Evolutionary conservation across 495 filamentous ascomycete genomes (phyloP).

Genomic region (Annulohypoxylon nitens): DNA sequence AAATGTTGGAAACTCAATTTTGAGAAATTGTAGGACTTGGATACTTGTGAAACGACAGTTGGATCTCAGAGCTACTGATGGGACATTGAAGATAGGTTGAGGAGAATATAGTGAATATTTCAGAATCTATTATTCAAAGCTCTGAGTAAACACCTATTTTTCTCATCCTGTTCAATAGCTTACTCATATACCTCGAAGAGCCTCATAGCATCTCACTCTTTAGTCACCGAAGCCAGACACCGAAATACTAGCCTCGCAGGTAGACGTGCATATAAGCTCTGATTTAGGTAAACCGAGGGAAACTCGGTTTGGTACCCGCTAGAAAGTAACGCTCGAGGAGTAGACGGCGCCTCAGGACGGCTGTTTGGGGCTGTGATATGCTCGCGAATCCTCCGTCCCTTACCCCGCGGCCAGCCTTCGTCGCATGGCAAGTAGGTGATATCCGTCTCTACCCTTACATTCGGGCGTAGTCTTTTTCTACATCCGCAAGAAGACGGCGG

Average conservation of each 20-base stretch:
- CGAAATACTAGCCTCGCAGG: not conserved
- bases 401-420: not conserved
- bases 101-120: not conserved
- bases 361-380: not conserved
- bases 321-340: not conserved
- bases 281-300: not conserved
- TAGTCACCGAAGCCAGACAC: not conserved
- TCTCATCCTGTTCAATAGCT: not conserved
- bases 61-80: not conserved
- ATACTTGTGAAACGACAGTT: not conserved
- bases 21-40: not conserved
- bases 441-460: not conserved
- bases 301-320: not conserved
- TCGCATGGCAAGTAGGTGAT: not conserved
- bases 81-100: not conserved
- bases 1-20: not conserved
- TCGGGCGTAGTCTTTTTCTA: not conserved
- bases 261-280: not conserved
- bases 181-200: not conserved
- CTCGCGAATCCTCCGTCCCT: constrained; percentile 15
- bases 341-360: not conserved
- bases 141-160: not conserved
- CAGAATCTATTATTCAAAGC: not conserved
- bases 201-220: not conserved
- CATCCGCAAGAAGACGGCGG: not conserved